Evolutionary conservation across 179 eudicot species (phyloP).

Genomic region (Patellifolia procumbens): DNA sequence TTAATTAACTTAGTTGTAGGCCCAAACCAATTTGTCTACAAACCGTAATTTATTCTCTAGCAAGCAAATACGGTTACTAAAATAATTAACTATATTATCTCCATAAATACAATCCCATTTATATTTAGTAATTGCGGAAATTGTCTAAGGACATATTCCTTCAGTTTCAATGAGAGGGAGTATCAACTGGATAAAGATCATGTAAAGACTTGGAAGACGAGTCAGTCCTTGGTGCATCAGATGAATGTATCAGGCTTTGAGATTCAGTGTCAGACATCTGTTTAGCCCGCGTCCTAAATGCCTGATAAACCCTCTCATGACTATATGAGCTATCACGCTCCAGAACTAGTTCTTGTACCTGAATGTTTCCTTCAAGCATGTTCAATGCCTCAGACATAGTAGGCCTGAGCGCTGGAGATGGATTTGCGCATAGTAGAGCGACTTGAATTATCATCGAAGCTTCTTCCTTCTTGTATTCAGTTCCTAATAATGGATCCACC

Average conservation of each 20-base stretch:
- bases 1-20: too few species aligned
- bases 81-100: too few species aligned
- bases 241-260: conserved; percentile 20
- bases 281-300: conserved; percentile 10
- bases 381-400: conserved; percentile 15
- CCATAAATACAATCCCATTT: too few species aligned
- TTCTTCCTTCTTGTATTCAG: conserved; percentile 20
- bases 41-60: too few species aligned
- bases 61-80: too few species aligned
- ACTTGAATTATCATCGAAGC: conserved; percentile 11
- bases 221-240: conserved; percentile 6
- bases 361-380: conserved; percentile 24
- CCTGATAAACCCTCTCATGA: conserved; percentile 13
- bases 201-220: background rate
- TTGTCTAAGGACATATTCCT: too few species aligned
- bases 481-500: conserved; percentile 13
- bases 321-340: background rate
- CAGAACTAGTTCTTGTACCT: conserved; percentile 4
- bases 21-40: too few species aligned
- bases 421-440: conserved; percentile 16
- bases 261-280: conserved; percentile 1
- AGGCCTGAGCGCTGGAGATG: conserved; percentile 27
- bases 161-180: background rate
- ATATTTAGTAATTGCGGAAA: too few species aligned
- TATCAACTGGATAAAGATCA: conserved; percentile 10